These are phyloP conservation scores for apple (Malus domestica) DNA, from an alignment of 306 rosid genomes.

Conservation along the genomic window ASM211411v1 NC_041801.1:13857501-13858000, in stretches of 20 bases:
- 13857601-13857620: neutral
- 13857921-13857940: slow-evolving; percentile 96
- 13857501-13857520: slow-evolving; percentile 41
- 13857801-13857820: neutral
- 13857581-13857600: neutral
- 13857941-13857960: slow-evolving; percentile 94
- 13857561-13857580: slow-evolving; percentile 52
- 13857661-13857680: slow-evolving; percentile 3
- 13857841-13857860: neutral
- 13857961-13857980: slow-evolving; percentile 10
- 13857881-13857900: slow-evolving; percentile 61
- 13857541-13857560: slow-evolving; percentile 55
- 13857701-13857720: slow-evolving; percentile 97
- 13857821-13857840: neutral
- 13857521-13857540: slow-evolving; percentile 51
- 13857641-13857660: neutral
- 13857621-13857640: neutral
- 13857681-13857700: slow-evolving; percentile 71
- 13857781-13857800: slow-evolving; percentile 5
- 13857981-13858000: neutral
- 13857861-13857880: slow-evolving; percentile 6
- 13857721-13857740: slow-evolving; percentile 85
- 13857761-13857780: slow-evolving; percentile 60
- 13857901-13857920: slow-evolving; percentile 84
- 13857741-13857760: slow-evolving; percentile 82